Evolutionary conservation across 192 early-diverging fungal species (phyloP).

Genomic region (Coemansia sp.): DNA sequence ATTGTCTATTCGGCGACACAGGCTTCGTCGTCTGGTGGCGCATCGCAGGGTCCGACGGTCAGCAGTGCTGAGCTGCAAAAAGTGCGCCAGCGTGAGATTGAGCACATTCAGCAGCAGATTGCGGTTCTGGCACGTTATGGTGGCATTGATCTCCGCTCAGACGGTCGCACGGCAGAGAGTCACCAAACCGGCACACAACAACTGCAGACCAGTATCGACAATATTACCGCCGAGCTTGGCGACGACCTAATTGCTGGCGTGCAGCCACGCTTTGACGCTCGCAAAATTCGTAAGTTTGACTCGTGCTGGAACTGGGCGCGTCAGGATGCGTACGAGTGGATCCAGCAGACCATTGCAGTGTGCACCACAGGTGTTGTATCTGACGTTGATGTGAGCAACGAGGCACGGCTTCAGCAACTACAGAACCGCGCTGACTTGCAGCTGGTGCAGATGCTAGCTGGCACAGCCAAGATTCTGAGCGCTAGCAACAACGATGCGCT

Average conservation of each 20-base stretch:
- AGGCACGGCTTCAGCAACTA: slow-evolving; percentile 37
- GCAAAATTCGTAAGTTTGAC: slow-evolving; percentile 76
- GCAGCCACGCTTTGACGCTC: slow-evolving; percentile 69
- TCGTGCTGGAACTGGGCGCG: too few relatives aligned
- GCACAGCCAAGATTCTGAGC: slow-evolving; percentile 58
- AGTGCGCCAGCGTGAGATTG: slow-evolving; percentile 71
- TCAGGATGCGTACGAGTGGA: too few relatives aligned
- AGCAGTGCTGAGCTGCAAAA: slow-evolving; percentile 87
- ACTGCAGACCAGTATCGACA: slow-evolving; percentile 75
- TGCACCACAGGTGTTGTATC: slow-evolving; percentile 67
- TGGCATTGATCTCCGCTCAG: slow-evolving; percentile 71
- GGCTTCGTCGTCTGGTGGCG: background rate
- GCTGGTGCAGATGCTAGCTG: slow-evolving; percentile 77
- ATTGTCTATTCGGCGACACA: slow-evolving; percentile 55
- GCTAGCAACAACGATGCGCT: slow-evolving; percentile 67
- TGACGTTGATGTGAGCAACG: slow-evolving; percentile 64
- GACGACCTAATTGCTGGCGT: slow-evolving; percentile 76
- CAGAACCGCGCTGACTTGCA: slow-evolving; percentile 79
- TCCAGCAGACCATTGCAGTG: slow-evolving; percentile 70
- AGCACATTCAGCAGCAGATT: slow-evolving; percentile 78
- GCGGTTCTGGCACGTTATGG: slow-evolving; percentile 82
- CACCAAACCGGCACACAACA: slow-evolving; percentile 59
- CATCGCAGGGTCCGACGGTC: slow-evolving; percentile 60
- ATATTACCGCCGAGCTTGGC: slow-evolving; percentile 80
- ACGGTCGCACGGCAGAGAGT: slow-evolving; percentile 63